A percentile compares a stretch with the other conserved stretches of the same genome.
phyloP scores from a whole-genome alignment of 495 filamentous ascomycete species.

The Stereocaulon alpinum region DNA sequence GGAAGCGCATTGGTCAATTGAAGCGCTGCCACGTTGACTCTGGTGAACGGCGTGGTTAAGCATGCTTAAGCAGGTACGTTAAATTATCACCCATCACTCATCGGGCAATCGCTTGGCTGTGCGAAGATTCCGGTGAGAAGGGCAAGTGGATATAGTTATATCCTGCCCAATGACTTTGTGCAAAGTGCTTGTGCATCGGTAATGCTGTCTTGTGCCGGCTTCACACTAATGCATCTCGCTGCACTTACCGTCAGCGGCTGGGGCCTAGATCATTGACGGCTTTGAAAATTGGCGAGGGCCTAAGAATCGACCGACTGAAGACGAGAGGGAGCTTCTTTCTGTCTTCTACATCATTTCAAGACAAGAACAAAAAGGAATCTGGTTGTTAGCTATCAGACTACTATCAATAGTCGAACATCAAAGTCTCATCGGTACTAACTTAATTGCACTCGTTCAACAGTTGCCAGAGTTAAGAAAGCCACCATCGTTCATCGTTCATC shows the following conservation, averaged over 20 bases:
- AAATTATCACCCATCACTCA: not conserved
- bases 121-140: not conserved
- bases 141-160: not conserved
- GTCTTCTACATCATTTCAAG: not conserved
- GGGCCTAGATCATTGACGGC: not conserved
- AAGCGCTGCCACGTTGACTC: not conserved
- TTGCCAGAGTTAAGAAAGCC: not conserved
- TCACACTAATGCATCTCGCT: not conserved
- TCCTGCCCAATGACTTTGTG: not conserved
- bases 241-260: constrained; percentile 3
- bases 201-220: not conserved
- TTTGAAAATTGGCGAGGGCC: constrained; percentile 1
- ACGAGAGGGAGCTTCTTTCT: not conserved
- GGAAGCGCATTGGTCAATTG: not conserved
- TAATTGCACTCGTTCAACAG: not conserved
- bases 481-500: not conserved
- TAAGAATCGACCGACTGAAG: not conserved
- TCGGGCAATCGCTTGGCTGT: not conserved
- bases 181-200: not conserved
- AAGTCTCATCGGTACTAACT: not conserved
- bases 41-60: not conserved
- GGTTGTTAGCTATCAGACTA: too few relatives aligned
- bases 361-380: too few relatives aligned
- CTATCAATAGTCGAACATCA: not conserved
- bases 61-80: not conserved